These are phyloP conservation scores for Akanthomyces uredinophilus DNA, from an alignment of 2,329 filamentous ascomycete genomes.

Conservation along the genomic window DNA sequence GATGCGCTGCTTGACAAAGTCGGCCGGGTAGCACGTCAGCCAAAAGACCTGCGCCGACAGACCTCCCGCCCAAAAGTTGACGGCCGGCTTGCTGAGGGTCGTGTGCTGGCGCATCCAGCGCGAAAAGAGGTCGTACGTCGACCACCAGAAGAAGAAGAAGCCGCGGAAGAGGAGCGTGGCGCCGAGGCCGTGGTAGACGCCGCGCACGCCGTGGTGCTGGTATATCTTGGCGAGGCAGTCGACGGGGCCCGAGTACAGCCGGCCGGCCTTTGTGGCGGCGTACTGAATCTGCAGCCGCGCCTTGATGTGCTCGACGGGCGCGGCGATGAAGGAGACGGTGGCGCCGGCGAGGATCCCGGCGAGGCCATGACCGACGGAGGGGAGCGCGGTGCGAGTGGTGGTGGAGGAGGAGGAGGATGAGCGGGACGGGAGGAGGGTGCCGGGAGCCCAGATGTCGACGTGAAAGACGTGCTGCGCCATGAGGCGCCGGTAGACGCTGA, in stretches of 20 bases:
- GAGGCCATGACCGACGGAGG: conserved; percentile 75
- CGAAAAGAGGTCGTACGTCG: conserved; percentile 83
- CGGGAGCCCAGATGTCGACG: conserved; percentile 31
- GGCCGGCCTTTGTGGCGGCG: conserved; percentile 67
- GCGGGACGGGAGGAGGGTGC: conserved; percentile 18
- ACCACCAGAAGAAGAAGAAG: conserved; percentile 99
- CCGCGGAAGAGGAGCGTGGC: conserved; percentile 85
- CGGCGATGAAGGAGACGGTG: conserved; percentile 89
- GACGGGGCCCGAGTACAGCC: conserved; percentile 80
- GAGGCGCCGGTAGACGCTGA: conserved; percentile 83
- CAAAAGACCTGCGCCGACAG: conserved; percentile 92
- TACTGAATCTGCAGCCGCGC: conserved; percentile 94
- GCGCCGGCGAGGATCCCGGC: conserved; percentile 82
- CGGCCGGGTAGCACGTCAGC: conserved; percentile 84
- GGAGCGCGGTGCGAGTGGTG: conserved; percentile 44
- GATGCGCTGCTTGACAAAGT: conserved; percentile 92
- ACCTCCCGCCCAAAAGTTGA: conserved; percentile 98
- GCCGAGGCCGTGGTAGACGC: conserved; percentile 78
- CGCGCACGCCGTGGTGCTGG: conserved; percentile 65
- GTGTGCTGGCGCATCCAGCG: conserved; percentile 63
- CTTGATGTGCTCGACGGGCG: conserved; percentile 93
- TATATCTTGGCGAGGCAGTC: conserved; percentile 73
- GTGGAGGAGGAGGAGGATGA: conserved; percentile 20
- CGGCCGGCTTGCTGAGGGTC: conserved; percentile 63
- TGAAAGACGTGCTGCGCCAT: conserved; percentile 76